Evolutionary conservation across 106 monocot genomes (phyloP), one percentile per base, ranked within the genome.

Genomic region (Allium fistulosum): DNA sequence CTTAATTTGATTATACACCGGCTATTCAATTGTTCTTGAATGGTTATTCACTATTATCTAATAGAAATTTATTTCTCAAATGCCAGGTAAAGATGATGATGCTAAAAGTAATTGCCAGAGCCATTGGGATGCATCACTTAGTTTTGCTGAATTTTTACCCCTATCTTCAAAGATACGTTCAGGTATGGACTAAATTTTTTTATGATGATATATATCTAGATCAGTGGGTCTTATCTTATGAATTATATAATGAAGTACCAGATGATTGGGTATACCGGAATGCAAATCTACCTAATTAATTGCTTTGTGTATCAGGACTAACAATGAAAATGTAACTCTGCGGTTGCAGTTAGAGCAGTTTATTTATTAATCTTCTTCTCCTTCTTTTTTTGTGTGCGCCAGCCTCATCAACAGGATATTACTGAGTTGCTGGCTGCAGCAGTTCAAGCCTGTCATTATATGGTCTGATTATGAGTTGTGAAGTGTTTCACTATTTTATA

Each of bases 401-500:
- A 97, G 96, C 92, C 96, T 71, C 96, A 97, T 84, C 92, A 97
- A 78, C 86, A 78, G 70, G 88, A 97, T 80, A 80, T 97, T 49
- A 97, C 88, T 18, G 79, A 69, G 64, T 80, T 97, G 68, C 88
- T 97, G 71, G 96, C 96, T 65, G 92, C 96, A 71, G 91, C 83
- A 66, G 86, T 92, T 48, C 92, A 97, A 66, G 88, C 96, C 46
- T 97, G 96, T 75, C 96, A 97, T 88, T 88, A 92, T 74, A 86
- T 92, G 96, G 96, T 96, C 61, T 53, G 67, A 27, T 52, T 53
- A 17, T 37, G 37, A 37, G 37, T 2, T 67, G 22, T 13, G 26
- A 13, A 67, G 26, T 12, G 1, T 67, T 52, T 46, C 73, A 13
- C 9, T 67, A 7, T 67, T 13, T 67, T 67, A 51, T 9, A 9